Conservation (phyloP, 768 basidiomycete genomes). For the Suillus tomentosus region DNA sequence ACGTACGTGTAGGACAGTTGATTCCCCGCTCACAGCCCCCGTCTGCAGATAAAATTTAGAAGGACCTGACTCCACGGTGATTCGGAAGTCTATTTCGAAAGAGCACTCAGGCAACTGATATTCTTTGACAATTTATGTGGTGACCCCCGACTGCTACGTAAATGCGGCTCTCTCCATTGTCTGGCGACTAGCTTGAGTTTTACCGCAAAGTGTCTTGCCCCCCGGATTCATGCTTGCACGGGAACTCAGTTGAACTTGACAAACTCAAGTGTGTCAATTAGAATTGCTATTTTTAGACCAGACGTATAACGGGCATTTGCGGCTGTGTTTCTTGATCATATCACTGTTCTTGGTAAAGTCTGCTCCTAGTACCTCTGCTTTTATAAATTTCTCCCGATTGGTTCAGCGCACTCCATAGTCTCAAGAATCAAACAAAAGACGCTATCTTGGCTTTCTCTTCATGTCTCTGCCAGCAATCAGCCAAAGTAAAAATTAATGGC, state of each 20-base stretch:
- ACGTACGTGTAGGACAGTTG: too few species aligned
- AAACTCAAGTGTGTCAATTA: background rate
- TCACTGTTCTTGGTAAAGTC: background rate
- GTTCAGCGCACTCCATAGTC: constrained; percentile 50
- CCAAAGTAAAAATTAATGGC: constrained; percentile 94
- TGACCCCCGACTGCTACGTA: background rate
- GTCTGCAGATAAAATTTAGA: too few species aligned
- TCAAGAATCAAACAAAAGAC: constrained; percentile 80
- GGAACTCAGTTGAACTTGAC: too few species aligned
- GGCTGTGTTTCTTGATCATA: constrained; percentile 8
- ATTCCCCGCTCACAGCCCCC: too few species aligned
- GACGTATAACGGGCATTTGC: background rate
- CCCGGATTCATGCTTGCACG: too few species aligned
- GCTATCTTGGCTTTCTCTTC: constrained; percentile 80
- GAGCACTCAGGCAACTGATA: too few species aligned
- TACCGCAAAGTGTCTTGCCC: background rate
- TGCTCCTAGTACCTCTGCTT: background rate
- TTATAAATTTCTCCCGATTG: constrained; percentile 38
- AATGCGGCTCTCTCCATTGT: background rate
- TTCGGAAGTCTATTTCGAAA: too few species aligned
- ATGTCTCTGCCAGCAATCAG: constrained; percentile 77
- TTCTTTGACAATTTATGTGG: too few species aligned
- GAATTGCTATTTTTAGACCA: background rate
- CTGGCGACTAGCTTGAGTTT: background rate
- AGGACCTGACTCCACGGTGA: too few species aligned